Percentiles rank a stretch among this genome's conserved stretches.
These are phyloP conservation scores for Trichosporon coremiiforme DNA, from an alignment of 1,284 basidiomycete genomes.

Conservation along the genomic window DNA sequence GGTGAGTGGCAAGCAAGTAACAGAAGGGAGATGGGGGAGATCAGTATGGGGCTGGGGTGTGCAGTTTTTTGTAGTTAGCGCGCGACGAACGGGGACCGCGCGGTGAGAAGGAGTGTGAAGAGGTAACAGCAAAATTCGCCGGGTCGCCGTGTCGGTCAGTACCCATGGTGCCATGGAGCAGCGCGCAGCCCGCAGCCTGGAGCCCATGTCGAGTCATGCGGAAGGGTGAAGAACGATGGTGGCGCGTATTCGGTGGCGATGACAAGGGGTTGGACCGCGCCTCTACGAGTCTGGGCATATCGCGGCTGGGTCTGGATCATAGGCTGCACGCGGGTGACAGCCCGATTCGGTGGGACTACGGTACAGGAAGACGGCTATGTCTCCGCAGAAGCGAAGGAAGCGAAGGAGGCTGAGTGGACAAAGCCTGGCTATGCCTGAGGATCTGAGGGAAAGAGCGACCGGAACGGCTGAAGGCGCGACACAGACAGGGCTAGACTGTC, in stretches of 20 bases:
- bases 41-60: background rate
- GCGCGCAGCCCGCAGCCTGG: background rate
- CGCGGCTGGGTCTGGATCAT: slow-evolving; percentile 11
- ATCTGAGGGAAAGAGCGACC: slow-evolving; percentile 4
- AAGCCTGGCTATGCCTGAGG: background rate
- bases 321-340: background rate
- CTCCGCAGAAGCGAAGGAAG: background rate
- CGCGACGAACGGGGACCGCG: background rate
- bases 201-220: slow-evolving; percentile 9
- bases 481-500: background rate
- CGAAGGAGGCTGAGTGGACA: background rate
- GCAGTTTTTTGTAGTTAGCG: slow-evolving; percentile 14
- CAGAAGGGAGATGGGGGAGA: background rate
- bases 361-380: background rate
- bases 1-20: background rate
- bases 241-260: slow-evolving; percentile 10
- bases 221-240: slow-evolving; percentile 16
- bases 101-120: background rate
- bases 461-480: slow-evolving; percentile 3
- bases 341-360: slow-evolving; percentile 2
- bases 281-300: slow-evolving; percentile 9
- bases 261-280: slow-evolving; percentile 7
- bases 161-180: slow-evolving; percentile 8
- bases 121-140: slow-evolving; percentile 4
- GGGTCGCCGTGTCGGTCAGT: background rate